Conservation (phyloP, 2,329 filamentous ascomycete genomes). For the Raffaelea albimanens region DNA sequence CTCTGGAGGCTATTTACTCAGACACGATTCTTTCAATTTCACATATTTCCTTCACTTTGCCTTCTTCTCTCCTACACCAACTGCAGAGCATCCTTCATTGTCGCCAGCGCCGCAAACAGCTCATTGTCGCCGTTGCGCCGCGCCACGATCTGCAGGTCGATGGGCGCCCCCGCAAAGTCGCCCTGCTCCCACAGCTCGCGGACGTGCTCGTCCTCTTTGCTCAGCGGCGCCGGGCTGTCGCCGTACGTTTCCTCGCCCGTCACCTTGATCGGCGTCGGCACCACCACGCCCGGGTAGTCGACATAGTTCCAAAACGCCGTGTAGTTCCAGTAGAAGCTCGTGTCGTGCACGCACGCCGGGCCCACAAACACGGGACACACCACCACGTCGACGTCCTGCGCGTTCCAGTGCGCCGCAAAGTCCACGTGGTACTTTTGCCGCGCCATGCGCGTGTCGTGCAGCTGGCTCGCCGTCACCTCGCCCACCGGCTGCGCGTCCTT, state of each 20-base stretch:
- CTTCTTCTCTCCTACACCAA: neutral
- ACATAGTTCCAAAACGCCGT: conserved; percentile 60
- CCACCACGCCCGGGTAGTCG: conserved; percentile 53
- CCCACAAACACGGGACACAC: conserved; percentile 26
- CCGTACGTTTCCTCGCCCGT: conserved; percentile 19
- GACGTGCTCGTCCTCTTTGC: conserved; percentile 17
- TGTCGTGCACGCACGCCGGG: conserved; percentile 26
- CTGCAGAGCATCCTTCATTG: neutral
- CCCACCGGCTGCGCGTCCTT: conserved; percentile 19
- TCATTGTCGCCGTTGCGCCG: conserved; percentile 41
- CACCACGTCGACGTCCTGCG: conserved; percentile 27
- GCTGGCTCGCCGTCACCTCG: conserved; percentile 12
- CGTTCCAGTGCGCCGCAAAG: conserved; percentile 24
- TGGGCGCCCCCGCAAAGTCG: conserved; percentile 36
- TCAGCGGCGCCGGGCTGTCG: conserved; percentile 15
- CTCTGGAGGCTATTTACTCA: too few species aligned
- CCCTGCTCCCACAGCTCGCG: conserved; percentile 27
- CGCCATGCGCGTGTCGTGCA: conserved; percentile 17
- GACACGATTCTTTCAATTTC: neutral
- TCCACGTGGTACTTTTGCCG: conserved; percentile 22
- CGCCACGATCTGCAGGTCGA: conserved; percentile 44
- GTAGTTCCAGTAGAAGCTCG: conserved; percentile 50
- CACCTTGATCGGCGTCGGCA: conserved; percentile 34
- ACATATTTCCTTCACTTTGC: neutral
- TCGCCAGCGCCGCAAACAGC: conserved; percentile 6